Evolutionary conservation across 805 yeast species (phyloP).

Genomic region (Pichia gijzeniarum): DNA sequence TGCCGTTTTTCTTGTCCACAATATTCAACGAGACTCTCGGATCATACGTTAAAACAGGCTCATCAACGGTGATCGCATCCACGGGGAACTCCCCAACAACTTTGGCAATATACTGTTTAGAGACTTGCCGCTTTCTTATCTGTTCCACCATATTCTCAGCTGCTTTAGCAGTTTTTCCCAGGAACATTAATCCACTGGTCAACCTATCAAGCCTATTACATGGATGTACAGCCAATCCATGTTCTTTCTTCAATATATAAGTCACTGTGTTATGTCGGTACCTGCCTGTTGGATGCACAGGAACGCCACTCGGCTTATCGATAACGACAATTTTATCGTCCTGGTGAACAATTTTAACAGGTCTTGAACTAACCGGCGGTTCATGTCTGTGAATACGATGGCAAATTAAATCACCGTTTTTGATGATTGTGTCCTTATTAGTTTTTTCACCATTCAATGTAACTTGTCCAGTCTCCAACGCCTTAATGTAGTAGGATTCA

Average conservation of each 20-base stretch:
- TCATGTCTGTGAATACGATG: conserved; percentile 87
- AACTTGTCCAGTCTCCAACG: conserved; percentile 60
- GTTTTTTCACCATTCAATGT: conserved; percentile 65
- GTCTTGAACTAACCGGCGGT: conserved; percentile 64
- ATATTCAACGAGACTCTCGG: conserved; percentile 68
- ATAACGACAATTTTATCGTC: conserved; percentile 73
- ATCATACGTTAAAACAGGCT: conserved; percentile 62
- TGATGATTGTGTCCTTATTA: conserved; percentile 52
- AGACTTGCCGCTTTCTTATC: conserved; percentile 63
- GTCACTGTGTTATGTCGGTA: conserved; percentile 71
- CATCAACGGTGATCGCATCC: conserved; percentile 46
- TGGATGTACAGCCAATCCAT: conserved; percentile 61
- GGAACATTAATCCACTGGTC: conserved; percentile 89
- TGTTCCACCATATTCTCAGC: conserved; percentile 73
- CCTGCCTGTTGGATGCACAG: conserved; percentile 93
- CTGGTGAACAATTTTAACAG: conserved; percentile 62
- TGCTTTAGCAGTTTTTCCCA: conserved; percentile 75
- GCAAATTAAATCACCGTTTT: conserved; percentile 76
- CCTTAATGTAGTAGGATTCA: conserved; percentile 53
- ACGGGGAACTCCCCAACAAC: conserved; percentile 83
- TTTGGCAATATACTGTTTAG: conserved; percentile 79
- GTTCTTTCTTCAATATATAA: conserved; percentile 66
- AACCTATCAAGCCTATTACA: conserved; percentile 86
- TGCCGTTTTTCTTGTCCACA: conserved; percentile 43
- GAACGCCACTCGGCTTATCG: conserved; percentile 92